Evolutionary conservation across 2,329 filamentous ascomycete species (phyloP).

Genomic region (Trichoderma harzianum): DNA sequence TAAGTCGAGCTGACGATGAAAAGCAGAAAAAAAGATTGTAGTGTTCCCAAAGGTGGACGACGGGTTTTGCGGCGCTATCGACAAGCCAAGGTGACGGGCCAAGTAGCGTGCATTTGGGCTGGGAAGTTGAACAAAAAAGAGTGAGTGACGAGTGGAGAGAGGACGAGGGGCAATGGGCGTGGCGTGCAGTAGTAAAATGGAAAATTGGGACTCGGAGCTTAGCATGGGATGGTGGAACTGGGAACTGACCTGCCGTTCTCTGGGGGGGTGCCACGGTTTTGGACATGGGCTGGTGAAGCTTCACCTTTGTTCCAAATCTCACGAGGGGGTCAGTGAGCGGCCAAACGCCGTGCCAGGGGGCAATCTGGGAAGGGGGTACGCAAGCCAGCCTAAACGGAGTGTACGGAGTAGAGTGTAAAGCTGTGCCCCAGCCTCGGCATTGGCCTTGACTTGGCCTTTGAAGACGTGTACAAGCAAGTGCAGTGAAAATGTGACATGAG

Average conservation of each 20-base stretch:
- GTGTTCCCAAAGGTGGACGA: conserved; percentile 8
- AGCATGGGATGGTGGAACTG: conserved; percentile 13
- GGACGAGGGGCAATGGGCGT: conserved; percentile 14
- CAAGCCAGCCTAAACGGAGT: background rate
- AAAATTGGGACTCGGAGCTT: conserved; percentile 17
- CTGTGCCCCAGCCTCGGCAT: background rate
- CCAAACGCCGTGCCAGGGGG: conserved; percentile 14
- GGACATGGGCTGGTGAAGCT: conserved; percentile 15
- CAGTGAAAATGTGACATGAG: conserved; percentile 8
- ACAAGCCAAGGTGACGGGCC: conserved; percentile 20
- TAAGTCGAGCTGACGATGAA: conserved; percentile 5
- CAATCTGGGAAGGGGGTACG: conserved; percentile 11
- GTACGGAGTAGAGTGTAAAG: background rate
- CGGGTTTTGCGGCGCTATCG: conserved; percentile 18
- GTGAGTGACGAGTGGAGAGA: conserved; percentile 16
- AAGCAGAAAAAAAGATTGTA: conserved; percentile 12
- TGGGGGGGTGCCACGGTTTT: conserved; percentile 15
- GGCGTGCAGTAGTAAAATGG: conserved; percentile 20
- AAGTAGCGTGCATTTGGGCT: conserved; percentile 19
- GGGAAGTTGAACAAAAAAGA: conserved; percentile 13
- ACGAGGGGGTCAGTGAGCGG: conserved; percentile 11
- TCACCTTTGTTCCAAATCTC: conserved; percentile 14
- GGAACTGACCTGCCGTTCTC: conserved; percentile 16
- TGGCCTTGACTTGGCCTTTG: background rate
- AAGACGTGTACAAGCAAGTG: background rate